Conservation (phyloP, 202 grass and related monocot genomes). For the Carex sylvatica region DNA sequence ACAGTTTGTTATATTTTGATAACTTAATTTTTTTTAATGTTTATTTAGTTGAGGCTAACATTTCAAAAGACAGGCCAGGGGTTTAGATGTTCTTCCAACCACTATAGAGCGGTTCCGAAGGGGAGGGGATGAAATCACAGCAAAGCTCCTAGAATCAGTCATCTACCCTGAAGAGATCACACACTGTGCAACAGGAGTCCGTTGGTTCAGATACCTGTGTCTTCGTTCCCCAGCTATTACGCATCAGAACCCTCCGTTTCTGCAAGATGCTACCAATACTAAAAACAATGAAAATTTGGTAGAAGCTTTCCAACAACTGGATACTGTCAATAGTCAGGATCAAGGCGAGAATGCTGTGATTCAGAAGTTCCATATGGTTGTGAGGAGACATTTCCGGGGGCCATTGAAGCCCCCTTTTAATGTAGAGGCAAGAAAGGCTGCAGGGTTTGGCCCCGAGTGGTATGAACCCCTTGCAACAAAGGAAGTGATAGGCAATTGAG, state of each 20-base stretch:
- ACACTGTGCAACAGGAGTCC: constrained; percentile 75
- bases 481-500: constrained; percentile 13
- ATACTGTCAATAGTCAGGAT: background rate
- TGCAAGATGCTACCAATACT: constrained; percentile 7
- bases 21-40: constrained; percentile 7
- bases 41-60: constrained; percentile 9
- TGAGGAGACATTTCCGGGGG: constrained; percentile 69
- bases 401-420: constrained; percentile 87
- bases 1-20: background rate
- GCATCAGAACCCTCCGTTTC: background rate
- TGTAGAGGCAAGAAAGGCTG: constrained; percentile 52
- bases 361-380: constrained; percentile 48
- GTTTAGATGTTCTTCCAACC: constrained; percentile 85
- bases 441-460: constrained; percentile 73
- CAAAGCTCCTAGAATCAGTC: constrained; percentile 59
- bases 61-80: constrained; percentile 60
- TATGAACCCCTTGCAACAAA: constrained; percentile 71
- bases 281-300: background rate
- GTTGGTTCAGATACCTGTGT: constrained; percentile 79
- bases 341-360: constrained; percentile 33
- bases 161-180: constrained; percentile 90
- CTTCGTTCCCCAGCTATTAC: constrained; percentile 15
- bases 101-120: constrained; percentile 73
- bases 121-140: constrained; percentile 74
- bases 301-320: constrained; percentile 17